A percentile compares a stretch with the other conserved stretches of the same genome.
phyloP scores from a whole-genome alignment of 2,329 filamentous ascomycete species.

The Neonectria punicea region DNA sequence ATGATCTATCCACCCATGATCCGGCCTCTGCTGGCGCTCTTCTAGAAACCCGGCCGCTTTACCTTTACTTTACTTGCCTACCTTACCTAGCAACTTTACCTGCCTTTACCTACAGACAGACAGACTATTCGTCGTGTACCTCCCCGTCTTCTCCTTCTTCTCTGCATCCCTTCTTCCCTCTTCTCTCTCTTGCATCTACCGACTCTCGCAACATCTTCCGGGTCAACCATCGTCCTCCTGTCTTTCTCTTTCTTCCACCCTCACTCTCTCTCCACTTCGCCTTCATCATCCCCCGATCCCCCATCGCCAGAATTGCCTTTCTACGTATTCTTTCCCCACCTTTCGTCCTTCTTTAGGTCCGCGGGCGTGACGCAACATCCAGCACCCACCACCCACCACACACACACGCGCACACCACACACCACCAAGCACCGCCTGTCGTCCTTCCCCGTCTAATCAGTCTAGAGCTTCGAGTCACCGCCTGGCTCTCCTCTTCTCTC shows the following conservation, averaged over 20 bases:
- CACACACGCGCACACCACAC: neutral
- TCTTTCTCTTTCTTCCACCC: neutral
- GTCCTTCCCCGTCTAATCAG: conserved; percentile 16
- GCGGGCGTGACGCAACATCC: conserved; percentile 40
- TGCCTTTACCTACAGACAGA: neutral
- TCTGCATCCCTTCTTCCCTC: neutral
- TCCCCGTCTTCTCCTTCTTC: conserved; percentile 4
- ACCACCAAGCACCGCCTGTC: conserved; percentile 26
- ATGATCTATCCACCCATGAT: conserved; percentile 14
- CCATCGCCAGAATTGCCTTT: conserved; percentile 5
- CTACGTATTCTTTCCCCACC: conserved; percentile 19
- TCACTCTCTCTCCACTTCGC: conserved; percentile 10
- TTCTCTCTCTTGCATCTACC: neutral
- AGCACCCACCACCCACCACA: neutral
- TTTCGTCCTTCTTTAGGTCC: conserved; percentile 24
- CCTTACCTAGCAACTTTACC: conserved; percentile 3
- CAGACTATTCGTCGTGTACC: too few species aligned
- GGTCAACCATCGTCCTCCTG: neutral
- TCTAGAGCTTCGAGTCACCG: conserved; percentile 29
- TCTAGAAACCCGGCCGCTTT: conserved; percentile 26
- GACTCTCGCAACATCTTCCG: neutral
- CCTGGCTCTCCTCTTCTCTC: conserved; percentile 17
- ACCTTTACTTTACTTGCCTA: conserved; percentile 9
- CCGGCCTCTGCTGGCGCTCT: conserved; percentile 18
- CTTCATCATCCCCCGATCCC: neutral